Percentiles rank a stretch among this genome's conserved stretches.
Conservation (phyloP, 2,329 filamentous ascomycete species). For the Exserohilum turcica region DNA sequence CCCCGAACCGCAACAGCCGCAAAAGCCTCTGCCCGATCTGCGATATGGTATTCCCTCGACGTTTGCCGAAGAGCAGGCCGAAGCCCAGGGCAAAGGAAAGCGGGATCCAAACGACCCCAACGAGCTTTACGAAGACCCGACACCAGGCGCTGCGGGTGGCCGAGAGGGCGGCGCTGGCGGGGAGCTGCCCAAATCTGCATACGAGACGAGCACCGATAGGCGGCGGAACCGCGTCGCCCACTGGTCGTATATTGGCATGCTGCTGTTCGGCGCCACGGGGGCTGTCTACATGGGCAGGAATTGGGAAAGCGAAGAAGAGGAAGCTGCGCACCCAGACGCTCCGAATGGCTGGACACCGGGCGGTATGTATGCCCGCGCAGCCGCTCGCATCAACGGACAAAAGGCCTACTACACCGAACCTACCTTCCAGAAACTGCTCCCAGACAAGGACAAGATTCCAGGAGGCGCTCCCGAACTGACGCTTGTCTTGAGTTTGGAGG, state of each 20-base stretch:
- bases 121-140: conserved; percentile 61
- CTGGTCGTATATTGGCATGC: conserved; percentile 69
- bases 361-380: conserved; percentile 80
- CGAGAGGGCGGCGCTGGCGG: conserved; percentile 57
- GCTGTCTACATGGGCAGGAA: conserved; percentile 81
- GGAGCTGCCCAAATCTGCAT: conserved; percentile 76
- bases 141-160: conserved; percentile 49
- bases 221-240: conserved; percentile 77
- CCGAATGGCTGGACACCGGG: conserved; percentile 78
- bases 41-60: conserved; percentile 96
- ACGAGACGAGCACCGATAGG: conserved; percentile 88
- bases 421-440: conserved; percentile 89
- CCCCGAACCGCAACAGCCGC: conserved; percentile 53
- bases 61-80: conserved; percentile 71
- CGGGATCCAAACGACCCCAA: conserved; percentile 44
- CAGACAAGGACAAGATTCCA: conserved; percentile 65
- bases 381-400: conserved; percentile 73
- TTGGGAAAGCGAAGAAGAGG: conserved; percentile 79
- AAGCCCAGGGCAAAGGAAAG: conserved; percentile 45
- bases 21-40: conserved; percentile 79
- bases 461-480: conserved; percentile 83
- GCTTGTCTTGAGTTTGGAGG: conserved; percentile 88
- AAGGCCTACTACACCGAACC: conserved; percentile 95
- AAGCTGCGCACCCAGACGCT: conserved; percentile 68
- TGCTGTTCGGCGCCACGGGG: conserved; percentile 62